These are phyloP conservation scores for Globisporangium nunn DNA, from an alignment of 352 stramenopile genomes.

Conservation along the genomic window DNA sequence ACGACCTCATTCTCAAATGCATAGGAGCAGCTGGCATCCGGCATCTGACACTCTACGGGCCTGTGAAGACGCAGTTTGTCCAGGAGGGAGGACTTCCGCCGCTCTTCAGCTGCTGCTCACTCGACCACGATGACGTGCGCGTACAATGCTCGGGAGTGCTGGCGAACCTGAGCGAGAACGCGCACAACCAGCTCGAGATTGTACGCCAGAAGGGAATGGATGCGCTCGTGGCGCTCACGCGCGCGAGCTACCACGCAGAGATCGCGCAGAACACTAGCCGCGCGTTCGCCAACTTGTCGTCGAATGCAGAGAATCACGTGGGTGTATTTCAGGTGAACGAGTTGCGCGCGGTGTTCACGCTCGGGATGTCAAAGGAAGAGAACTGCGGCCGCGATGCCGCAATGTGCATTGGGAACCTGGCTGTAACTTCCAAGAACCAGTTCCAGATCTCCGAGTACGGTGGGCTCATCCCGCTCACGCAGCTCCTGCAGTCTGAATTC, in stretches of 20 bases:
- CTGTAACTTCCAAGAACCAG: slow-evolving; percentile 88
- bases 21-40: slow-evolving; percentile 85
- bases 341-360: slow-evolving; percentile 66
- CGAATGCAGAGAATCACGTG: slow-evolving; percentile 89
- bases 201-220: slow-evolving; percentile 67
- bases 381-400: slow-evolving; percentile 87
- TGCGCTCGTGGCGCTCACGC: slow-evolving; percentile 57
- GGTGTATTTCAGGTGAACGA: slow-evolving; percentile 81
- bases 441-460: slow-evolving; percentile 83
- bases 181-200: slow-evolving; percentile 85
- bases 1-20: slow-evolving; percentile 74
- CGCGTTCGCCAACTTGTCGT: slow-evolving; percentile 88
- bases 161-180: slow-evolving; percentile 90
- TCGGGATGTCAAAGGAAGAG: slow-evolving; percentile 73
- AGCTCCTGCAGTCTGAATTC: slow-evolving; percentile 68
- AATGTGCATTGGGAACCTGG: slow-evolving; percentile 92
- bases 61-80: slow-evolving; percentile 64
- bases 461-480: slow-evolving; percentile 75
- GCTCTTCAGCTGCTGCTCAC: slow-evolving; percentile 51
- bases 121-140: slow-evolving; percentile 75
- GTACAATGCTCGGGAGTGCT: slow-evolving; percentile 87
- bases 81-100: slow-evolving; percentile 56
- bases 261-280: slow-evolving; percentile 88
- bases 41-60: slow-evolving; percentile 80
- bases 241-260: slow-evolving; percentile 54